Conservation (phyloP, 2,329 filamentous ascomycete genomes). For the Aureobasidium subglaciale region DNA sequence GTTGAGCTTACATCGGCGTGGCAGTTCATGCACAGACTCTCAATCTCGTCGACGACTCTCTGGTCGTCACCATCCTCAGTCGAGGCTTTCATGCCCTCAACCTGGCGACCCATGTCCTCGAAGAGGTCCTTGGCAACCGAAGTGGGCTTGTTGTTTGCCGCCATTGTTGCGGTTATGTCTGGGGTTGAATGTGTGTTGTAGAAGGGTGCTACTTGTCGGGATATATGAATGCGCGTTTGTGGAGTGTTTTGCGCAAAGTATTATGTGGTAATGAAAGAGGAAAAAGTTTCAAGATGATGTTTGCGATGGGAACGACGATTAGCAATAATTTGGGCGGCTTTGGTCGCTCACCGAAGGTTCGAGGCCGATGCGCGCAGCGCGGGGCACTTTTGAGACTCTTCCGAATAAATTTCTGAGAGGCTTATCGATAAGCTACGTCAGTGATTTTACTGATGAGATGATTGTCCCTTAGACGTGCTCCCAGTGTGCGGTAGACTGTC, state of each 20-base stretch:
- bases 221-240: not conserved
- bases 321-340: constrained; percentile 1
- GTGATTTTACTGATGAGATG: not conserved
- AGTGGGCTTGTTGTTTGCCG: constrained; percentile 15
- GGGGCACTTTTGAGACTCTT: too few species aligned
- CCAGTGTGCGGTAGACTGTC: too few species aligned
- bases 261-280: not conserved
- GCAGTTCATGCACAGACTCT: constrained; percentile 50
- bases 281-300: not conserved
- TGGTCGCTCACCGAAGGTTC: not conserved
- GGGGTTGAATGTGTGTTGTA: not conserved
- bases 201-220: not conserved
- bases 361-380: too few species aligned
- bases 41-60: constrained; percentile 47
- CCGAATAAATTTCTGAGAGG: too few species aligned
- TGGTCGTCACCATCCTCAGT: constrained; percentile 34
- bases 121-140: constrained; percentile 42
- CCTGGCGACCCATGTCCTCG: constrained; percentile 46
- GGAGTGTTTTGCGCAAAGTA: not conserved
- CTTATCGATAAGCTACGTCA: constrained; percentile 1
- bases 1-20: constrained; percentile 37
- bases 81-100: constrained; percentile 32
- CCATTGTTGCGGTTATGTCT: constrained; percentile 10
- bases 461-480: too few species aligned
- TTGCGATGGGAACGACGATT: not conserved